Conservation (phyloP, 495 filamentous ascomycete species). For the Penicillium cataractarum region DNA sequence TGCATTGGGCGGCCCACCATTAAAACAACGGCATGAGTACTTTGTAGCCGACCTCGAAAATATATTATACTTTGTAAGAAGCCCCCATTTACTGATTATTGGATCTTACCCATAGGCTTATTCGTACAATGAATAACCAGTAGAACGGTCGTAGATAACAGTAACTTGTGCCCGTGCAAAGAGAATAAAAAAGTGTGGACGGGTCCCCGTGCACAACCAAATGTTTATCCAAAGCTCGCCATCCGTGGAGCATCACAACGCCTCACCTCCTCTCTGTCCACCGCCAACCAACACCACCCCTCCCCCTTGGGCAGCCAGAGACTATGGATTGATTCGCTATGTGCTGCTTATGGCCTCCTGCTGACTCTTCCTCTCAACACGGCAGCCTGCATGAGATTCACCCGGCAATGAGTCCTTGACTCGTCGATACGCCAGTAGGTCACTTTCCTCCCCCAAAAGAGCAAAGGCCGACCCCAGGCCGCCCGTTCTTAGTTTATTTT, state of each 20-base stretch:
- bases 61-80: neutral
- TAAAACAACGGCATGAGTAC: neutral
- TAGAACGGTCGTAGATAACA: neutral
- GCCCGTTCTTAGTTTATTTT: neutral
- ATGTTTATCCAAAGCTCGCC: slow-evolving; percentile 22
- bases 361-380: slow-evolving; percentile 19
- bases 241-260: slow-evolving; percentile 13
- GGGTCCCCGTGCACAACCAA: slow-evolving; percentile 22
- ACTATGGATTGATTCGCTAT: slow-evolving; percentile 24
- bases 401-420: slow-evolving; percentile 27
- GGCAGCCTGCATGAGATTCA: slow-evolving; percentile 25
- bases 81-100: neutral
- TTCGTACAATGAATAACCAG: neutral
- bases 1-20: neutral
- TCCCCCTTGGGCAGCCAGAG: neutral
- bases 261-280: slow-evolving; percentile 14
- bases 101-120: neutral
- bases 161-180: neutral
- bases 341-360: slow-evolving; percentile 17
- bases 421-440: slow-evolving; percentile 24
- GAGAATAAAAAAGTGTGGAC: slow-evolving; percentile 15
- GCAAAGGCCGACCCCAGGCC: slow-evolving; percentile 1
- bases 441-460: neutral
- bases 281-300: slow-evolving; percentile 1
- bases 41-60: neutral